Base-by-base conservation (phyloP, 495 filamentous ascomycete genomes). In the Penicillium lagena region DNA sequence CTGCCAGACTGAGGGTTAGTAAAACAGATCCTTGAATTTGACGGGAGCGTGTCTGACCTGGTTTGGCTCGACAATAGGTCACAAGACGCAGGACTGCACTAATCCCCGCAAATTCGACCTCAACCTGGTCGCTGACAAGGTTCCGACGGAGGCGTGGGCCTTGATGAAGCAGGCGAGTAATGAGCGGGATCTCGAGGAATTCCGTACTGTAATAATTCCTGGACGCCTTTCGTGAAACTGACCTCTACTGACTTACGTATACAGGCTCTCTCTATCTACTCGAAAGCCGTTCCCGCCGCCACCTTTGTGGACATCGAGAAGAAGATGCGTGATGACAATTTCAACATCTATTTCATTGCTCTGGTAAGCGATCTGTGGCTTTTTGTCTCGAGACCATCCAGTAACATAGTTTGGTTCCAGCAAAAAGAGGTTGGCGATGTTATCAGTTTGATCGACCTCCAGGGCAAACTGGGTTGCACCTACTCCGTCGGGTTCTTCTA, bases 391-490 rank as follows among this genome's bases (percentile, higher is more conserved):
- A 15, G 9, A 14, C 2, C 1, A 33, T 28, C 35, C 7, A 42
- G 36, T 40, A 9, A 45, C 37, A 43, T 17, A 49, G 36, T 33
- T 46, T 33, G 32, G 14, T 9, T 43, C 30, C 29, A 87, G 77
- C 75, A 83, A 46, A 69, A 75, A 10, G 70, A 79, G 31, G 46
- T 83, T 7, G 59, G 71, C 0, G 55, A 71, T 12, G 82, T 81
- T 5, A 75, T 85, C 50, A 90, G 80, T 44, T 78, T 86, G 47
- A 87, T 96, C 65, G 81, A 93, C 47, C 74, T 95, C 8, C 85
- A 95, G 50, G 93, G 93, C 14, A 82, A 89, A 44, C 58, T 83
- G 2, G 78, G 86, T 55, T 80, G 83, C 57, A 84, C 84, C 53
- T 96, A 86, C 56, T 71, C 77, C 10, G 80, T 95, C 47, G 77